Conservation (phyloP, 75 land plant species). For the Pinus taeda region DNA sequence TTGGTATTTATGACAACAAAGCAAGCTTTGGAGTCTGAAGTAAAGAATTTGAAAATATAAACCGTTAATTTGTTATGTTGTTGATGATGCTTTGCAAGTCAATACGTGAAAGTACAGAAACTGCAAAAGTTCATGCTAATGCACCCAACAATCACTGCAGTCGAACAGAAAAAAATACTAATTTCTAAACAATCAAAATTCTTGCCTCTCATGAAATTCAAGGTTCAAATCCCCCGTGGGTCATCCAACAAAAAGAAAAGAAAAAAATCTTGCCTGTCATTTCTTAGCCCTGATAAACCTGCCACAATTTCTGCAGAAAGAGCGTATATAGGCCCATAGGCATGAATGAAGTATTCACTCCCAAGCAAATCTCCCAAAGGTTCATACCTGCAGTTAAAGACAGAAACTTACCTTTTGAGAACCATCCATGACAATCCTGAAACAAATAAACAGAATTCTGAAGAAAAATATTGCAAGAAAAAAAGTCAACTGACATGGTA, state of each 20-base stretch:
- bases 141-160: background rate
- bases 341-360: slow-evolving; percentile 85
- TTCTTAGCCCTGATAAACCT: slow-evolving; percentile 61
- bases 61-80: too few relatives aligned
- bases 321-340: slow-evolving; percentile 96
- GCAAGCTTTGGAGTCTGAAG: too few relatives aligned
- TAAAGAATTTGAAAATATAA: too few relatives aligned
- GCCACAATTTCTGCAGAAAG: slow-evolving; percentile 87
- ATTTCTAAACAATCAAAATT: slow-evolving; percentile 1
- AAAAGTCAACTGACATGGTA: background rate
- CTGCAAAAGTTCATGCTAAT: background rate
- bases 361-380: slow-evolving; percentile 74
- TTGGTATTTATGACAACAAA: too few relatives aligned
- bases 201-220: slow-evolving; percentile 49
- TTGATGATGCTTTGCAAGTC: too few relatives aligned
- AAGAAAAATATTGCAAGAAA: background rate
- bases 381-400: slow-evolving; percentile 70
- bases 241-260: too few relatives aligned
- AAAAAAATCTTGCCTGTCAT: slow-evolving; percentile 53
- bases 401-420: background rate
- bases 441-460: background rate
- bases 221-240: too few relatives aligned
- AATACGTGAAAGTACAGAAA: background rate
- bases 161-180: background rate
- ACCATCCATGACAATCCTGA: background rate